Evolutionary conservation across 2,329 filamentous ascomycete species (phyloP).

Genomic region (Verticillium tricorpus): DNA sequence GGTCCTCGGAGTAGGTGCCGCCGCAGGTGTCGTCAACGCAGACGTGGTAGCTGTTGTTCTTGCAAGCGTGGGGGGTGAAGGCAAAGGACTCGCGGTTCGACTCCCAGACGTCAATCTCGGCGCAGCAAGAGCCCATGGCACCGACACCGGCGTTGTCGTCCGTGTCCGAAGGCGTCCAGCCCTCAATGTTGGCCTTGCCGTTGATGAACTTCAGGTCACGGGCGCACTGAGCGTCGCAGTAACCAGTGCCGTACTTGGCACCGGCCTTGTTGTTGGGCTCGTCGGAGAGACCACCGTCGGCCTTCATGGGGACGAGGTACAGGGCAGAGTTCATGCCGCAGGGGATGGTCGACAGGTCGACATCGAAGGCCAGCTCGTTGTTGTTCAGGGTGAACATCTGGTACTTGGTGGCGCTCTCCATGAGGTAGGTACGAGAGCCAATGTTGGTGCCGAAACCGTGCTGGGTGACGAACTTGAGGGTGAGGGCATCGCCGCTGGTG

Average conservation of each 20-base stretch:
- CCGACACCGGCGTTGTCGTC: constrained; percentile 17
- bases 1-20: constrained; percentile 40
- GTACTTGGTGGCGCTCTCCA: constrained; percentile 49
- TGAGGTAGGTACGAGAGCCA: constrained; percentile 48
- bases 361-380: constrained; percentile 60
- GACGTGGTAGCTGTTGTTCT: constrained; percentile 12
- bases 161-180: constrained; percentile 15
- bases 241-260: constrained; percentile 52
- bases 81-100: constrained; percentile 19
- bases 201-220: constrained; percentile 46
- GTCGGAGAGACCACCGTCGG: constrained; percentile 43
- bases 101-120: constrained; percentile 21
- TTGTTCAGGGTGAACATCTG: constrained; percentile 52
- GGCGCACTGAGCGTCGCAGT: constrained; percentile 45
- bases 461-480: constrained; percentile 44
- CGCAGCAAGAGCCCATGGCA: constrained; percentile 17
- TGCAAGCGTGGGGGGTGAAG: constrained; percentile 18
- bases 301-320: constrained; percentile 37
- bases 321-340: constrained; percentile 61
- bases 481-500: constrained; percentile 36
- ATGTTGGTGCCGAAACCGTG: constrained; percentile 28
- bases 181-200: constrained; percentile 25
- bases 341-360: constrained; percentile 55
- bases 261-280: constrained; percentile 38
- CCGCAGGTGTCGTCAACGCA: constrained; percentile 32